These are phyloP conservation scores for Neofusicoccum parvum DNA, from an alignment of 2,329 filamentous ascomycete genomes.

Conservation along the genomic window DNA sequence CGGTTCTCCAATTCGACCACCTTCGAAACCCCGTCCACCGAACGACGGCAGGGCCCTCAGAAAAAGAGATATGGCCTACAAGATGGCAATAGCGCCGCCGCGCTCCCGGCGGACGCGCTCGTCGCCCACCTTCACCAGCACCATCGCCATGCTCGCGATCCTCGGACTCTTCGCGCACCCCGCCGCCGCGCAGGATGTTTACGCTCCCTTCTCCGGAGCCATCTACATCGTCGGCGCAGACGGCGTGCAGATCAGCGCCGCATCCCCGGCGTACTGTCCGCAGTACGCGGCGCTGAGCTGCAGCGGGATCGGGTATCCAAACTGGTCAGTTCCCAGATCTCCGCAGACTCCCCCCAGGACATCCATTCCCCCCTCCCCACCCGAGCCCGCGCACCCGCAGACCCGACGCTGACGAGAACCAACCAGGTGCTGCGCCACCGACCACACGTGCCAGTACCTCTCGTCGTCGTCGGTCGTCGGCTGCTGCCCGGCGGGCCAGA, in stretches of 20 bases:
- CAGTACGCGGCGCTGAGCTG: constrained; percentile 43
- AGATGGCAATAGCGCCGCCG: too few relatives aligned
- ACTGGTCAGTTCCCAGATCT: constrained; percentile 37
- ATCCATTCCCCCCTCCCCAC: too few relatives aligned
- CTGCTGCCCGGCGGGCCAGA: constrained; percentile 40
- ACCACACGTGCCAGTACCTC: constrained; percentile 37
- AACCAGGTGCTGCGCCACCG: constrained; percentile 40
- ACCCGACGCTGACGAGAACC: not conserved
- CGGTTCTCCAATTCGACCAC: too few relatives aligned
- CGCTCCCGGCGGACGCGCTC: not conserved
- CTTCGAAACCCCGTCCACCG: too few relatives aligned
- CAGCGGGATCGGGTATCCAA: constrained; percentile 43
- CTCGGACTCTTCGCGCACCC: not conserved
- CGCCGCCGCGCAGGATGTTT: constrained; percentile 24
- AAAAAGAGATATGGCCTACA: too few relatives aligned
- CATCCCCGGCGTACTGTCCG: constrained; percentile 37
- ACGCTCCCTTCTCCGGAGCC: constrained; percentile 44
- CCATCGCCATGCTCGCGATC: not conserved
- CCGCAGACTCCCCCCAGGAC: too few relatives aligned
- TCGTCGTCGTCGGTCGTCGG: constrained; percentile 38
- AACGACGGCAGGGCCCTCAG: too few relatives aligned
- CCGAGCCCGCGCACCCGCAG: too few relatives aligned
- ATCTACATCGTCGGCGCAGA: constrained; percentile 34
- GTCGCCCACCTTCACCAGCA: not conserved
- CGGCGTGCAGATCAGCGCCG: constrained; percentile 33